Conservation (phyloP, 805 yeast species). For the Candida ovalis region DNA sequence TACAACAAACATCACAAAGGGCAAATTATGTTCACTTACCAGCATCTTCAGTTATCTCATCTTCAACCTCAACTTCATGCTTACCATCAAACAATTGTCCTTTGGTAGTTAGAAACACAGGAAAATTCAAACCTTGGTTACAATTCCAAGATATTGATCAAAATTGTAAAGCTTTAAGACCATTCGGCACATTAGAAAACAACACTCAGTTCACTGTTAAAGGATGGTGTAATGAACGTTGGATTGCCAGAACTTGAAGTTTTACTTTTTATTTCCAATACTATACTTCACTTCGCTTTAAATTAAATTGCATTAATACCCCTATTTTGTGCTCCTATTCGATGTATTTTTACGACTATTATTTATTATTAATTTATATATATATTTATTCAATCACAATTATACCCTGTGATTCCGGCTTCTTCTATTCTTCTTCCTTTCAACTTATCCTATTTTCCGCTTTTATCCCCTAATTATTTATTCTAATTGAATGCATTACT, state of each 20-base stretch:
- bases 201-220: conserved; percentile 43
- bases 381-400: neutral
- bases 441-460: no score
- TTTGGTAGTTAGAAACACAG: conserved; percentile 25
- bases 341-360: neutral
- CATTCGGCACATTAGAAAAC: conserved; percentile 25
- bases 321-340: neutral
- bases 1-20: conserved; percentile 4
- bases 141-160: conserved; percentile 18
- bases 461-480: no score
- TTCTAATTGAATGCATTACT: no score
- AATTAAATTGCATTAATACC: neutral
- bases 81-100: no score
- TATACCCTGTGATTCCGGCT: no score
- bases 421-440: no score
- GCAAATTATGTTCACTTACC: conserved; percentile 8
- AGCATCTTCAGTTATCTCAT: conserved; percentile 2
- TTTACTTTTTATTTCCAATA: neutral
- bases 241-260: conserved; percentile 28
- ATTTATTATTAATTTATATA: no score
- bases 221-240: conserved; percentile 47
- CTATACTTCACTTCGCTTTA: neutral
- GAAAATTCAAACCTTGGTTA: conserved; percentile 29
- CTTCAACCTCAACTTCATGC: neutral
- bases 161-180: conserved; percentile 17